These are phyloP conservation scores for Mycena leptocephala DNA, from an alignment of 768 basidiomycete genomes.

Conservation along the genomic window DNA sequence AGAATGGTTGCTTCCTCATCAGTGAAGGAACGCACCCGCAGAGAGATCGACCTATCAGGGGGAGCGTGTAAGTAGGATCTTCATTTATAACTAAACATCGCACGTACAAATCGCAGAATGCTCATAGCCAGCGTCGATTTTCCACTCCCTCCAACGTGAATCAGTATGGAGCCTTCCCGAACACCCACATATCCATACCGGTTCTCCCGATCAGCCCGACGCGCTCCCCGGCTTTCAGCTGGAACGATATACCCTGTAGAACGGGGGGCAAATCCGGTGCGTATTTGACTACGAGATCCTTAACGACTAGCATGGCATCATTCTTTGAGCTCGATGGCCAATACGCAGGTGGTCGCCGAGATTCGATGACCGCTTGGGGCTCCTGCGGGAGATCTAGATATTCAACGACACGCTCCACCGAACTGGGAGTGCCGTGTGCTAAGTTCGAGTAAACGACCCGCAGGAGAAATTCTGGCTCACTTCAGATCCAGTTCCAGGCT, in stretches of 20 bases:
- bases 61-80: too few relatives aligned
- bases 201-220: conserved; percentile 79
- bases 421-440: conserved; percentile 57
- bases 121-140: conserved; percentile 79
- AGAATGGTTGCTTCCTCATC: not conserved
- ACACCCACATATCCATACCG: conserved; percentile 45
- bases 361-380: conserved; percentile 83
- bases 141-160: conserved; percentile 59
- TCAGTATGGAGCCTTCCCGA: too few relatives aligned
- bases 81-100: too few relatives aligned
- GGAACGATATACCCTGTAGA: conserved; percentile 83
- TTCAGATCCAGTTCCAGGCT: conserved; percentile 72
- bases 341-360: conserved; percentile 87
- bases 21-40: too few relatives aligned
- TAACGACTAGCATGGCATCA: conserved; percentile 74
- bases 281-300: conserved; percentile 88
- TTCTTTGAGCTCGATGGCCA: conserved; percentile 87
- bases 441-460: not conserved
- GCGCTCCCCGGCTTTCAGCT: conserved; percentile 80
- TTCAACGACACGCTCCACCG: conserved; percentile 93
- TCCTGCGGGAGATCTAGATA: conserved; percentile 94
- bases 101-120: conserved; percentile 71
- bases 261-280: conserved; percentile 90
- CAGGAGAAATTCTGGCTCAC: conserved; percentile 58
- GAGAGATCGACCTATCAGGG: too few relatives aligned